Base-by-base conservation (phyloP, 2,329 filamentous ascomycete genomes). In the Arthrobotrys megalospora region DNA sequence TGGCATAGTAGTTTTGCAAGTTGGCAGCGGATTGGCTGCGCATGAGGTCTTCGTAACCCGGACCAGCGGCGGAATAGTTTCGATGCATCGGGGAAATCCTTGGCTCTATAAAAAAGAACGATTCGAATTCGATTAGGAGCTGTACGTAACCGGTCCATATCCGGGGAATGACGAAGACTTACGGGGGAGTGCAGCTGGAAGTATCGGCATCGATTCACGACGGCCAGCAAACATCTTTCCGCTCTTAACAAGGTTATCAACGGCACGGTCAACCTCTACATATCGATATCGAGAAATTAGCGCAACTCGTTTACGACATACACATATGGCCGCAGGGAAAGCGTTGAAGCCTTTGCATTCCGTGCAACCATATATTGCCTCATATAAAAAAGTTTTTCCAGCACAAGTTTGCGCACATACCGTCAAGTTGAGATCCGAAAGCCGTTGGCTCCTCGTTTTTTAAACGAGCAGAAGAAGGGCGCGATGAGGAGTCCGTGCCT, bases 231-330 rank as follows among this genome's bases (percentile, higher is more conserved):
- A 96, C 86, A 94, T 91, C 88, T 98, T 98, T 83, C 94, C 94
- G 85, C 94, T 97, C 89, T 98, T 98, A 83, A 95, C 89, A 79
- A 99, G 89, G 85, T 98, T 98, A 83, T 98, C 96, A 83, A 95
- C 91, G 81, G 95, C 95, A 84, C 95, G 92, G 81, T 98, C 96
- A 82, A 99, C 94, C 89, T 99, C 96, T 97, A 83, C 63, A 24
- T 43, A 48, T 16, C n/a, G 24, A 68, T 19, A 76, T 52, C 19
- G 45, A 36, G 19, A 38, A 60, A 38, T 77, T 70, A 77, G 73
- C 73, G 50, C 66, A 64, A 69, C 66, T 52, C 53, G 50, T 53
- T 62, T 55, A 32, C 11, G 48, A 60, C 19, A 47, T 68, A 60
- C 16, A 53, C 43, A 43, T 50, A 38, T 21, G 14, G n/a, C 43